Conservation (phyloP, 2,329 filamentous ascomycete genomes). For the Botryotinia globosa region DNA sequence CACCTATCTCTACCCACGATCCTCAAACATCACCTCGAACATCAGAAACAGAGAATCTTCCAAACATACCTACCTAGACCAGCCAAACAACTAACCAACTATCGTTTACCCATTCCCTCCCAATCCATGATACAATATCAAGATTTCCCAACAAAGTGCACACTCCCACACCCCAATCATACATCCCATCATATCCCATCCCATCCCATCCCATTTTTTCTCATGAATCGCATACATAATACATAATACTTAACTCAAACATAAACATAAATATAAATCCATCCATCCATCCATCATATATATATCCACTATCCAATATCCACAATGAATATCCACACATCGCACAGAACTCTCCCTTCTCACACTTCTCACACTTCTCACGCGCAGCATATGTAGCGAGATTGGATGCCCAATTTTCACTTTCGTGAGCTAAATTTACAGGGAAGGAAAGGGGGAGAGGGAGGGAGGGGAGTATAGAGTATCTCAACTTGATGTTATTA, state of each 20-base stretch:
- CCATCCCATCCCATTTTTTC: too few species aligned
- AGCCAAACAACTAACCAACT: not conserved
- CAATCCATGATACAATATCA: not conserved
- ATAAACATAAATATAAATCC: too few species aligned
- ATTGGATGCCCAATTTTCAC: not conserved
- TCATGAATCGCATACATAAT: too few species aligned
- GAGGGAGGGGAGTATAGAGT: not conserved
- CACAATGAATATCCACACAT: too few species aligned
- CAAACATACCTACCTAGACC: not conserved
- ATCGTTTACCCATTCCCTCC: not conserved
- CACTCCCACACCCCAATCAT: not conserved
- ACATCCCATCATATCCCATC: too few species aligned
- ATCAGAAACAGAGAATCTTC: not conserved
- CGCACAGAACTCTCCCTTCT: too few species aligned
- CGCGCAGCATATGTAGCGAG: not conserved
- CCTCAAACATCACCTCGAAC: too few species aligned
- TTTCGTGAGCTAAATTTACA: fast-evolving
- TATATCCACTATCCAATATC: too few species aligned
- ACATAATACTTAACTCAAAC: too few species aligned
- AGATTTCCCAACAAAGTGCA: not conserved
- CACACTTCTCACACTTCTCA: too few species aligned
- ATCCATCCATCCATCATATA: too few species aligned
- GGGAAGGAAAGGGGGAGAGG: not conserved
- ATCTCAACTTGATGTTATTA: not conserved
- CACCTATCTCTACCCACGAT: not conserved